Conservation (phyloP, 1,139 yeast genomes). For the Geotrichum citri-aurantii region DNA sequence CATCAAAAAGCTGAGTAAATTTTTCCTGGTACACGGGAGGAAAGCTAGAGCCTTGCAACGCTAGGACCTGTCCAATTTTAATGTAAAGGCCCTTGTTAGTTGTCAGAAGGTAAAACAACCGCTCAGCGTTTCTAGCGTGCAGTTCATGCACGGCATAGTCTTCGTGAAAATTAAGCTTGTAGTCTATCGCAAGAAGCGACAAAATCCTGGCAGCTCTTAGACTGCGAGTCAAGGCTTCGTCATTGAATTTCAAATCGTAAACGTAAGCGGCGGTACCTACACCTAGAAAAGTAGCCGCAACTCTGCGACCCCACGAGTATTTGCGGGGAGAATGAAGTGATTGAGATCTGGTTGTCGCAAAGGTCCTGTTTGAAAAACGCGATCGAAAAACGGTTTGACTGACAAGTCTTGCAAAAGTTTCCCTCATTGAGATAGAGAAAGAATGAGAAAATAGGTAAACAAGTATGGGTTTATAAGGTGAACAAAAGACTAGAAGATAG, state of each 20-base stretch:
- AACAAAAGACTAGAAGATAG: too few species aligned
- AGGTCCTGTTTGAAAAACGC: background rate
- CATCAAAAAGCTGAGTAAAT: slow-evolving; percentile 56
- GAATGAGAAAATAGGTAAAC: too few species aligned
- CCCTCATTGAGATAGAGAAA: background rate
- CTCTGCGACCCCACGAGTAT: background rate
- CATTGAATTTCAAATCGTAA: slow-evolving; percentile 32
- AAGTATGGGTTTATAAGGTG: too few species aligned
- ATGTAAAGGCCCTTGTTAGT: slow-evolving; percentile 67
- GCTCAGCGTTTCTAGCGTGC: slow-evolving; percentile 56
- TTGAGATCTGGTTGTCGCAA: background rate
- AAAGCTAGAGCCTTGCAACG: slow-evolving; percentile 61
- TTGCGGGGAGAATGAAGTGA: background rate
- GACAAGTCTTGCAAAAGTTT: background rate
- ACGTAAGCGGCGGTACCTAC: slow-evolving; percentile 6
- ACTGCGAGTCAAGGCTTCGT: slow-evolving; percentile 50
- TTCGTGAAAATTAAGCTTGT: slow-evolving; percentile 45
- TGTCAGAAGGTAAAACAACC: slow-evolving; percentile 48
- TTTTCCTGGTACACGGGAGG: slow-evolving; percentile 56
- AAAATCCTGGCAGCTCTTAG: slow-evolving; percentile 47
- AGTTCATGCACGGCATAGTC: slow-evolving; percentile 45
- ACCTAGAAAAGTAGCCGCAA: background rate
- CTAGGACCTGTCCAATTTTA: slow-evolving; percentile 70
- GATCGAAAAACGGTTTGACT: background rate
- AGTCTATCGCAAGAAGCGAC: slow-evolving; percentile 53